A percentile compares a stretch with the other conserved stretches of the same genome.
Conservation (phyloP, 2,329 filamentous ascomycete species). For the Sporothrix pallida region DNA sequence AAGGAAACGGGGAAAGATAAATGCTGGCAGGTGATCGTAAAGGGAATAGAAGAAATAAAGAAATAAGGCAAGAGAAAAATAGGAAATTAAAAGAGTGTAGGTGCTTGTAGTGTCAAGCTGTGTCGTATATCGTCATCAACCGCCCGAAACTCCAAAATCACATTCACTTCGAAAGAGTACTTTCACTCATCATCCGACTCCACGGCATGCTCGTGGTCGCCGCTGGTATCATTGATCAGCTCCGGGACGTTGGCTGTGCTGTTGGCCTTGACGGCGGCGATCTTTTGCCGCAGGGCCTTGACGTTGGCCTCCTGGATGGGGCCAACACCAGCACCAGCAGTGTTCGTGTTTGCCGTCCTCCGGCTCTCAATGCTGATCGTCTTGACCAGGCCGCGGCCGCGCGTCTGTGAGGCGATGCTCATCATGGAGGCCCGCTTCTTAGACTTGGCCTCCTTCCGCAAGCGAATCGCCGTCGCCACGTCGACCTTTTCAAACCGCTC, state of each 20-base stretch:
- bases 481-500: slow-evolving; percentile 40
- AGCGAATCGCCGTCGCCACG: slow-evolving; percentile 41
- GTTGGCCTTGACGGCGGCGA: not conserved
- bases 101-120: not conserved
- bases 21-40: slow-evolving; percentile 3
- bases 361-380: slow-evolving; percentile 9
- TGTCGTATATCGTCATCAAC: not conserved
- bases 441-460: slow-evolving; percentile 46
- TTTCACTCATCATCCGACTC: not conserved
- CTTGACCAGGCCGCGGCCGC: slow-evolving; percentile 24
- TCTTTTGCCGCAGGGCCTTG: slow-evolving; percentile 16
- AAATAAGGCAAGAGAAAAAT: not conserved
- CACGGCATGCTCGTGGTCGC: not conserved
- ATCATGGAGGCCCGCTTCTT: slow-evolving; percentile 38
- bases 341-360: not conserved
- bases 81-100: slow-evolving; percentile 2
- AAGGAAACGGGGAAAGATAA: not conserved
- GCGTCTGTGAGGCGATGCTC: slow-evolving; percentile 18
- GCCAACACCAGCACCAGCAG: not conserved
- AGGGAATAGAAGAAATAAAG: not conserved
- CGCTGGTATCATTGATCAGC: not conserved
- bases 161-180: not conserved
- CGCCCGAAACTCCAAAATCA: not conserved
- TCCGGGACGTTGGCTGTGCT: not conserved
- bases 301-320: not conserved